Evolutionary conservation across 352 stramenopile genomes (phyloP).

Genomic region (Globisporangium spinosum): DNA sequence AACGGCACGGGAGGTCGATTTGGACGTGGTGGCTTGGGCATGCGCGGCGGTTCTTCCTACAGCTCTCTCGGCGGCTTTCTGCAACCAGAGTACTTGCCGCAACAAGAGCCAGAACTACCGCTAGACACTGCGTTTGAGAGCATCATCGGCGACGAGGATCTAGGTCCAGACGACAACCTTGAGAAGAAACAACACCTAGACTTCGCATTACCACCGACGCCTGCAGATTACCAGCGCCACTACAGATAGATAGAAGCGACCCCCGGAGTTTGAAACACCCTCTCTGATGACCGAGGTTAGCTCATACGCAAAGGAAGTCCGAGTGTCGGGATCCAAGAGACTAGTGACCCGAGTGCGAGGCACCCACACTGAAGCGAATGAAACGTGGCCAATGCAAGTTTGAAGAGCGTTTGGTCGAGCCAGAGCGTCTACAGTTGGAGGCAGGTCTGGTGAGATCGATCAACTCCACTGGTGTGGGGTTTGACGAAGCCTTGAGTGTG

Average conservation of each 20-base stretch:
- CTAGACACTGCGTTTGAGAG: slow-evolving; percentile 42
- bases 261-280: slow-evolving; percentile 1
- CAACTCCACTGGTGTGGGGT: background rate
- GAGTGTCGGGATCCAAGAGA: slow-evolving; percentile 3
- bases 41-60: slow-evolving; percentile 37
- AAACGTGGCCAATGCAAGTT: background rate
- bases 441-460: background rate
- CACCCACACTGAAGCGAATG: background rate
- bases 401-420: background rate
- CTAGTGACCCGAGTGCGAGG: background rate
- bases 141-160: slow-evolving; percentile 21
- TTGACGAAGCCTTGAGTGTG: background rate
- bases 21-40: slow-evolving; percentile 26
- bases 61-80: slow-evolving; percentile 63
- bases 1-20: slow-evolving; percentile 15
- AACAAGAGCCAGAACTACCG: slow-evolving; percentile 41
- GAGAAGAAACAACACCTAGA: slow-evolving; percentile 23
- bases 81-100: slow-evolving; percentile 45
- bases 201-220: slow-evolving; percentile 20
- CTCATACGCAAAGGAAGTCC: background rate
- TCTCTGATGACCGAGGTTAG: background rate
- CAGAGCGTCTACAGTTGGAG: background rate
- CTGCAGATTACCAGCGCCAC: slow-evolving; percentile 26
- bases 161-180: slow-evolving; percentile 19
- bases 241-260: slow-evolving; percentile 30